phyloP scores from a whole-genome alignment of 352 stramenopile genomes.

The Phytopythium vexans region DNA sequence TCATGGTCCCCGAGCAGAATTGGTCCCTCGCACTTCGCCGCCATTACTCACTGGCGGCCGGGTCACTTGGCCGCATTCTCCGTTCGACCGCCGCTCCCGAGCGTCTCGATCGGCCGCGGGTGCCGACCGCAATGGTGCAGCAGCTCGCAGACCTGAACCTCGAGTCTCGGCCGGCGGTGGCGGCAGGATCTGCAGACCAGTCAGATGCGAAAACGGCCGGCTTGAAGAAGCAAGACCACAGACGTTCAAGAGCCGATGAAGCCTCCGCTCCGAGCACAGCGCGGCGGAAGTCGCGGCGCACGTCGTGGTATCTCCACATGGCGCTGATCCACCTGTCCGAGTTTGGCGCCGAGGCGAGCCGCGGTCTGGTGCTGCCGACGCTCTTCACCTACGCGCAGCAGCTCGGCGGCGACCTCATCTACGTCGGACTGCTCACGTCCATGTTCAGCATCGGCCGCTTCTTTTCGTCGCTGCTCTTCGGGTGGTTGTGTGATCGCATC shows the following conservation, averaged over 20 bases:
- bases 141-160: no score
- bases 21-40: no score
- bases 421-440: slow-evolving; percentile 57
- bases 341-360: slow-evolving; percentile 55
- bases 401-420: slow-evolving; percentile 51
- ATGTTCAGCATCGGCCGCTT: slow-evolving; percentile 62
- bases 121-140: no score
- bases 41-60: not conserved
- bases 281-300: slow-evolving; percentile 1
- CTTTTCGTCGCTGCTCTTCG: slow-evolving; percentile 59
- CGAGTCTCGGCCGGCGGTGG: no score
- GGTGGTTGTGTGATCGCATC: slow-evolving; percentile 54
- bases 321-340: slow-evolving; percentile 52
- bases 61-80: not conserved
- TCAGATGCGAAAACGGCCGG: no score
- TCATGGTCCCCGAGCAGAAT: no score
- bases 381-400: slow-evolving; percentile 61
- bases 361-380: slow-evolving; percentile 61
- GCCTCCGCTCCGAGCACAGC: not conserved
- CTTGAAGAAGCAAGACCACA: not conserved
- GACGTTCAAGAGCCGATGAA: not conserved
- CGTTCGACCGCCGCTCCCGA: slow-evolving; percentile 2
- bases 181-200: no score
- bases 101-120: slow-evolving; percentile 1
- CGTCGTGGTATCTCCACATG: slow-evolving; percentile 57